Evolutionary conservation across 1,284 basidiomycete genomes (phyloP), one percentile per base, ranked within the genome.

Genomic region (Boletus albobrunnescens): DNA sequence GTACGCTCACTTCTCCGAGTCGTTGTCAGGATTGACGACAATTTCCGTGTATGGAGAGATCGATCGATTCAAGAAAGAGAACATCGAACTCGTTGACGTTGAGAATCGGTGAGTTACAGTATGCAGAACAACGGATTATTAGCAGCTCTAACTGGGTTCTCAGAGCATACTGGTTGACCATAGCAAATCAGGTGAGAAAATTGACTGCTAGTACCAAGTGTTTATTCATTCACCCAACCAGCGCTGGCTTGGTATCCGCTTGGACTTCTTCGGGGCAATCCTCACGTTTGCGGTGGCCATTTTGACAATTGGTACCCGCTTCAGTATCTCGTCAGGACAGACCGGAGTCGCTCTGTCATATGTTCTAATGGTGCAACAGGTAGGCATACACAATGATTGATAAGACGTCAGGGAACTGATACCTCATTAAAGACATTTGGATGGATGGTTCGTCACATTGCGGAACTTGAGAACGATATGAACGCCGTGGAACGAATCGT

Each of bases 391-490:
- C 30, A 17, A 30, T 2, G 6, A 14, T n/a, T 22, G 11, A n/a
- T 20, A 13, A 24, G 27, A 44, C 13, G 23, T 11, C 4, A 11
- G 8, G n/a, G 12, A 53, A 30, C 45, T 54, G 32, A 50, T 52
- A 10, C n/a, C n/a, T 30, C 23, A 43, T 30, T 53, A 19, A n/a
- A 81, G 75, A 67, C 79, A 1, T 92, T 94, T 59, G 83, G 85
- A 13, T 91, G 83, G 87, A 77, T 92, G 61, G 82, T 94, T 39
- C 81, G 89, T 19, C 91, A 94, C 64, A 76, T 78, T 42, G 87
- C 88, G 4, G 88, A 93, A 60, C 83, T 92, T 13, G 90, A 94
- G 67, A 94, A 94, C 64, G 81, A 94, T 66, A 93, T 94, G 87
- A 93, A 93, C 64, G 84, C 85, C 20, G 89, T 93, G 5, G 92